Evolutionary conservation across 2,329 filamentous ascomycete genomes (phyloP).

Genomic region (Penicillium brevicompactum): DNA sequence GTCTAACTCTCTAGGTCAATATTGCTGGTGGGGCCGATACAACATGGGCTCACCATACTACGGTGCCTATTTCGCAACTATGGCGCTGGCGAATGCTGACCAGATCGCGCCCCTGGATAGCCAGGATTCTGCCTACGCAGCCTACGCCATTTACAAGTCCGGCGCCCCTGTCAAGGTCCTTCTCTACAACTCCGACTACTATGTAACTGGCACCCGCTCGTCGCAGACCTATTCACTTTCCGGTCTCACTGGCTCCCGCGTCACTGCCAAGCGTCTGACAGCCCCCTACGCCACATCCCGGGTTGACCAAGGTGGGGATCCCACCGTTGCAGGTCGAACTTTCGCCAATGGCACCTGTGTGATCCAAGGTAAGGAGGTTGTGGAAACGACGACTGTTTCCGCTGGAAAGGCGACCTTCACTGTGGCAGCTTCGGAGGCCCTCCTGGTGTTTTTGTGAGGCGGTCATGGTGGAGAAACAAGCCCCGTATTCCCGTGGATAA

Average conservation of each 20-base stretch:
- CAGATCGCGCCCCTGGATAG: slow-evolving; percentile 51
- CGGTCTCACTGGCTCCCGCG: slow-evolving; percentile 40
- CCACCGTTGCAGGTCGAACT: slow-evolving; percentile 50
- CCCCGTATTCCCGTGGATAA: background rate
- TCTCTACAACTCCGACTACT: slow-evolving; percentile 41
- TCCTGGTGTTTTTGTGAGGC: slow-evolving; percentile 49
- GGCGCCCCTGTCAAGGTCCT: slow-evolving; percentile 43
- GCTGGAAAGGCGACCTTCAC: slow-evolving; percentile 43
- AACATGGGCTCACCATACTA: slow-evolving; percentile 56
- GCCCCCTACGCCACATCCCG: slow-evolving; percentile 48
- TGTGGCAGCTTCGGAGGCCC: slow-evolving; percentile 51
- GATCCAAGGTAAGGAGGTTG: slow-evolving; percentile 39
- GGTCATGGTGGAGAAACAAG: background rate
- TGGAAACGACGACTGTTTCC: slow-evolving; percentile 19
- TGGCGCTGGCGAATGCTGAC: slow-evolving; percentile 48
- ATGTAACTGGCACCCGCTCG: slow-evolving; percentile 26
- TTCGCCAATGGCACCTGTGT: slow-evolving; percentile 52
- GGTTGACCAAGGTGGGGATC: slow-evolving; percentile 47
- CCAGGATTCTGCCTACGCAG: slow-evolving; percentile 47
- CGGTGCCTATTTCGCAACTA: slow-evolving; percentile 52
- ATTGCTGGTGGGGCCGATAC: slow-evolving; percentile 53
- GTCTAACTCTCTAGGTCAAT: slow-evolving; percentile 35
- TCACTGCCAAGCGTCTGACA: slow-evolving; percentile 50
- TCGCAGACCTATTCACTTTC: slow-evolving; percentile 46
- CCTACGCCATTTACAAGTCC: slow-evolving; percentile 49